Base-by-base conservation (phyloP, 495 filamentous ascomycete species). In the Chaetomium tenue region DNA sequence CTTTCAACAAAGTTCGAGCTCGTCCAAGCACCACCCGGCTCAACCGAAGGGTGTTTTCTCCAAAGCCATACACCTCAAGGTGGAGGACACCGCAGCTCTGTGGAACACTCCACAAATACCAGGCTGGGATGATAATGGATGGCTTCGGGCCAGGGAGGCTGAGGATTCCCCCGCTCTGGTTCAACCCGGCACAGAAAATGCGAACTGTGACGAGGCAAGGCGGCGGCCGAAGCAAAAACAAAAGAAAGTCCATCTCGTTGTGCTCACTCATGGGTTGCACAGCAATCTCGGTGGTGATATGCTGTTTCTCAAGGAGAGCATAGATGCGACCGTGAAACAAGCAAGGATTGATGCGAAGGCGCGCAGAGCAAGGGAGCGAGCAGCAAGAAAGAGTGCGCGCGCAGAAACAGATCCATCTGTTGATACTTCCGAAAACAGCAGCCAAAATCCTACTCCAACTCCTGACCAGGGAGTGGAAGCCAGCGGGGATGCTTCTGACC, bases 251-350 rank as follows among this genome's bases (percentile, higher is more conserved):
- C 94, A 98, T 71, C 79, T 98, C 63, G 94, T 98, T 11, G 82
- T 98, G 9, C 72, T 98, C 60, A 98, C 94, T 0, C 94, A 98
- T 80, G 94, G 94, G 0, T 75, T 98, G 65, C 94, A 98, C 74
- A 95, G 93, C 76, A 98, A 98, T 76, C 82, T 97, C n/a, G 92
- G 95, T 2, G 87, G 91, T 47, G 94, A 98, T 77, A 96, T 98
- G 95, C 80, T 98, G 30, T 98, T 90, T 73, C 75, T 98, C 69
- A 98, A 98, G 71, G 94, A 98, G 74, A 93, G 91, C 68, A 97
- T 98, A 59, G 95, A 98, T 75, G 86, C 87, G 39, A 86, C 91
- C 28, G 87, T 87, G 2, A 88, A 80, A 65, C 86, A 90, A 70
- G 85, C 88, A 20, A 86, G 86, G 58, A 75, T 84, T 47, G 84